Conservation (phyloP, 2,329 filamentous ascomycete species). For the Fusarium euwallaceae region DNA sequence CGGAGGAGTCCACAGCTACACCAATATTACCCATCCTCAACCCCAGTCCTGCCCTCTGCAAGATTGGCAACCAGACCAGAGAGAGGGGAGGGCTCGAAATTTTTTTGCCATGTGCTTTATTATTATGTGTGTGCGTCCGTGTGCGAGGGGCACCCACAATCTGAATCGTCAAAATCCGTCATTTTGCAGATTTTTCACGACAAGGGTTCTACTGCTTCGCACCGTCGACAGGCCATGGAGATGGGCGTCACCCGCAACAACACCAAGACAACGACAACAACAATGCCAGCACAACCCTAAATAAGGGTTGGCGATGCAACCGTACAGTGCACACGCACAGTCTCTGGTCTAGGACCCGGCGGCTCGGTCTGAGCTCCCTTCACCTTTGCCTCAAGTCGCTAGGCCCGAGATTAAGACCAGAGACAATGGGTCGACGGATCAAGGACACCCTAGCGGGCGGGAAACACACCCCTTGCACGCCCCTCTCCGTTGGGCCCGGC, state of each 20-base stretch:
- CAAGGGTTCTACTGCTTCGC: conserved; percentile 20
- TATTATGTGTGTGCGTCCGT: conserved; percentile 29
- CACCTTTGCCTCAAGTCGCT: conserved; percentile 42
- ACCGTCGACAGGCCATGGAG: conserved; percentile 12
- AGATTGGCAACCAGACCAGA: conserved; percentile 34
- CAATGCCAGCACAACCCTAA: conserved; percentile 34
- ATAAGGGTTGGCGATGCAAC: conserved; percentile 26
- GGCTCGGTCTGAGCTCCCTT: conserved; percentile 45
- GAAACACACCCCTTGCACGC: conserved; percentile 33
- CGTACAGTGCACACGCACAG: conserved; percentile 40
- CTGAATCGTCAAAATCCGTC: conserved; percentile 19
- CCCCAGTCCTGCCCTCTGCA: conserved; percentile 23
- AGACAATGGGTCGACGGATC: conserved; percentile 41
- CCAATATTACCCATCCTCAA: conserved; percentile 36
- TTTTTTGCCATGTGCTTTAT: conserved; percentile 33
- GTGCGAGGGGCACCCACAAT: conserved; percentile 34
- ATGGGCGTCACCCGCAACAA: conserved; percentile 13
- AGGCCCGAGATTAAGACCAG: conserved; percentile 47
- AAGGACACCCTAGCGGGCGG: conserved; percentile 25
- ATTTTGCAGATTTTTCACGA: conserved; percentile 25
- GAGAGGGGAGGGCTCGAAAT: conserved; percentile 18
- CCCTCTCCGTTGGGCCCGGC: conserved; percentile 39
- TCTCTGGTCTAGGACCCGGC: conserved; percentile 22
- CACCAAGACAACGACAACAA: conserved; percentile 24
- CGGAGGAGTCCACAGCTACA: conserved; percentile 38